A percentile compares a stretch with the other conserved stretches of the same genome.
Conservation (phyloP, 495 filamentous ascomycete genomes). For the Annulohypoxylon maeteangense region DNA sequence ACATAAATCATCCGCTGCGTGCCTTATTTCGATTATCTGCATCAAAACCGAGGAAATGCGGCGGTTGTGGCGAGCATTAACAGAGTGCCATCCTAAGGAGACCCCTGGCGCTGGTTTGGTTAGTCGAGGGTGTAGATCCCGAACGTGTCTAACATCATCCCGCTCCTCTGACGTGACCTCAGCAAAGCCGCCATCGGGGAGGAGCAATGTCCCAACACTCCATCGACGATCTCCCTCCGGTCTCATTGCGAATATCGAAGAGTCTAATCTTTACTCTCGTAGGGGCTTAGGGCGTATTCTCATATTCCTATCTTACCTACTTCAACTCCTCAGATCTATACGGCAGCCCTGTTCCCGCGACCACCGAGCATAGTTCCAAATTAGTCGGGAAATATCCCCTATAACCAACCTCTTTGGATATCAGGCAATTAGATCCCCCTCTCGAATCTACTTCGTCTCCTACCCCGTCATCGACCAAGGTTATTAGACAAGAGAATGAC, state of each 20-base stretch:
- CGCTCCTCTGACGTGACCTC: constrained; percentile 44
- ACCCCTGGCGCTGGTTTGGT: constrained; percentile 43
- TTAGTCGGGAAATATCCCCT: background rate
- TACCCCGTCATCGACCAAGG: background rate
- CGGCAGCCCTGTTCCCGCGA: background rate
- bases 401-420: background rate
- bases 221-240: background rate
- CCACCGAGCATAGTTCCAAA: background rate
- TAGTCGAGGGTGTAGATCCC: constrained; percentile 45
- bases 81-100: constrained; percentile 41
- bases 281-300: constrained; percentile 1
- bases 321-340: background rate
- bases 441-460: background rate
- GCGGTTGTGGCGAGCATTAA: constrained; percentile 32
- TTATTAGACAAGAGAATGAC: background rate
- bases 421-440: background rate
- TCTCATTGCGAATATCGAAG: constrained; percentile 2
- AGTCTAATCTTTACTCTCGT: background rate
- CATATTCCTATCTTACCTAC: background rate
- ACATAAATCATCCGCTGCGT: background rate
- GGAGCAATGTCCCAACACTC: constrained; percentile 17
- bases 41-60: constrained; percentile 6
- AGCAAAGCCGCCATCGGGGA: constrained; percentile 39
- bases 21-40: constrained; percentile 14
- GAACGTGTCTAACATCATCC: constrained; percentile 39